Evolutionary conservation across 164 flowering plant genomes (phyloP), one percentile per base, ranked within the genome.

Genomic region (Chimonanthus salicifolius): DNA sequence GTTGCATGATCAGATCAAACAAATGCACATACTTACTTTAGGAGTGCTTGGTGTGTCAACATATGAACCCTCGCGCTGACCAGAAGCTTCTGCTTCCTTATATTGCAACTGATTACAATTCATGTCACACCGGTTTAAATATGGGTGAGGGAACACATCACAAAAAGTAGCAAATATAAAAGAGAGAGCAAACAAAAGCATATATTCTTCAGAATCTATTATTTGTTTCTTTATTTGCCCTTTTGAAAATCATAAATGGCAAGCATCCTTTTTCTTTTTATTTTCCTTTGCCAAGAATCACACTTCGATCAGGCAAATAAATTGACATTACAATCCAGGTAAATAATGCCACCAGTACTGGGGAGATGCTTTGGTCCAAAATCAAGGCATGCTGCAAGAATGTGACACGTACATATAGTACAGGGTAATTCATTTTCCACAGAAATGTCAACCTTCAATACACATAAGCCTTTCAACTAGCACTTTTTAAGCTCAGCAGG

Each of bases 71-170:
- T 94, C 97, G 72, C 88, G 89, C 58, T 81, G 84, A 68, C 94
- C 88, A 58, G 94, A 86, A 70, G 94, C 89, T 77, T 94, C 98
- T 51, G 94, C 93, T 80, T 92, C 97, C 85, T 90, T 92, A 64
- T 89, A 81, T 79, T 94, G 97, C 82, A 94, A 74, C 98, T 94
- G 83, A 60, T 58, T 18, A 71, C 43, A 49, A 33, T 33, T 33
- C 33, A 33, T 33, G 33, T 33, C 33, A 33, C 0, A 1, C 33
- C 33, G 33, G 33, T 33, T 33, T 33, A 58, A 58, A 68, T 44
- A 73, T 11, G 47, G 2, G 33, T 11, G 49, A 49, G 47, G 68
- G 4, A 54, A 13, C 60, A 54, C 10, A 13, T 54, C 16, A 54
- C 16, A n/a, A n/a, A 62, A 47, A 33, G 46, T 62, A 18, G 72